phyloP scores from a whole-genome alignment of 768 basidiomycete genomes.

The Rhodosporidiobolus sp. region DNA sequence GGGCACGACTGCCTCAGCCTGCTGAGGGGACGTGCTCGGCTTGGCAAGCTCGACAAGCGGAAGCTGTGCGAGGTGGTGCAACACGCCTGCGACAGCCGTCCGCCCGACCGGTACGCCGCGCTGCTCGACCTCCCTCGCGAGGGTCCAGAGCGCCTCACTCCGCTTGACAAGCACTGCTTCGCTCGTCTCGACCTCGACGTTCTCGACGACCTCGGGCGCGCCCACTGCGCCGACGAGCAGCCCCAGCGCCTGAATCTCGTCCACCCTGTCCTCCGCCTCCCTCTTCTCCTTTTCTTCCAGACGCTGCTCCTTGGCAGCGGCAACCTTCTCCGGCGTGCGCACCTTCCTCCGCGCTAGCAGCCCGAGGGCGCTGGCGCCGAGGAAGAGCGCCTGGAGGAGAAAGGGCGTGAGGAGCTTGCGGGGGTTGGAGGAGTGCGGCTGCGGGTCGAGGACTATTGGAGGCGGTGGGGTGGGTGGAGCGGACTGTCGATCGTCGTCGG shows the following conservation, averaged over 20 bases:
- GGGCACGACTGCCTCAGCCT: too few relatives aligned
- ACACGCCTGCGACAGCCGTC: slow-evolving; percentile 4
- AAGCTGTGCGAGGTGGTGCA: neutral
- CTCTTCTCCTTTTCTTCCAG: neutral
- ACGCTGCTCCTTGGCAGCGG: too few relatives aligned
- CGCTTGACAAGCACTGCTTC: rapidly evolving
- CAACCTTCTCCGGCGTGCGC: neutral
- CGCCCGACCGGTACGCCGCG: neutral
- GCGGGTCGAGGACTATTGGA: slow-evolving; percentile 18
- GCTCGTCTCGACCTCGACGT: neutral
- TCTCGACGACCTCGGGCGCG: neutral
- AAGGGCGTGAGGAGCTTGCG: slow-evolving; percentile 26
- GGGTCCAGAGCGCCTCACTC: neutral
- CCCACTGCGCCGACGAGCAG: slow-evolving; percentile 17
- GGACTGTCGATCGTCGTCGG: neutral
- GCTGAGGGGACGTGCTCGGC: neutral
- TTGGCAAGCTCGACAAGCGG: neutral
- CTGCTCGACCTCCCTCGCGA: neutral
- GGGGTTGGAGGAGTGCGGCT: slow-evolving; percentile 5
- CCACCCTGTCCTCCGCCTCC: slow-evolving; percentile 24
- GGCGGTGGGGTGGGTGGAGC: slow-evolving; percentile 16
- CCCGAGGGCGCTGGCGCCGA: slow-evolving; percentile 30
- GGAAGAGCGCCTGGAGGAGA: slow-evolving; percentile 30
- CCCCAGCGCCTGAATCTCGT: slow-evolving; percentile 32
- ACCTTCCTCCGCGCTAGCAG: slow-evolving; percentile 26